Conservation (phyloP, 108 stramenopile species). For the Skeletonema potamos region DNA sequence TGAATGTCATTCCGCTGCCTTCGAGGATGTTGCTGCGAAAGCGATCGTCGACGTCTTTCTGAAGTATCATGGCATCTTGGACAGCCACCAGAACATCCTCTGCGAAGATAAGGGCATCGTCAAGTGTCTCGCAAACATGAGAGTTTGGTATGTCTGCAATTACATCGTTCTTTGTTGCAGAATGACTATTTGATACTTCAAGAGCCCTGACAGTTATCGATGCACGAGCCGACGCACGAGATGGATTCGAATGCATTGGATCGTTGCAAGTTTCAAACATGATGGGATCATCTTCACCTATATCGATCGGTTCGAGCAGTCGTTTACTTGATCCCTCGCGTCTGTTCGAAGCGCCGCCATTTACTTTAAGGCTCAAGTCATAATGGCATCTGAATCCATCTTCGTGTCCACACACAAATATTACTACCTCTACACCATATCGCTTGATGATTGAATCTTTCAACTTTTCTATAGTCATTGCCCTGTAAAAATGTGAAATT, state of each 20-base stretch:
- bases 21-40: slow-evolving; percentile 18
- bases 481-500: slow-evolving; percentile 3
- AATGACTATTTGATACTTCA: background rate
- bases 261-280: background rate
- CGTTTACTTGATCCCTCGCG: background rate
- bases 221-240: background rate
- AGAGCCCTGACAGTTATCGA: slow-evolving; percentile 20
- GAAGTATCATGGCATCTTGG: slow-evolving; percentile 41
- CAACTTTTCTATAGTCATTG: slow-evolving; percentile 67
- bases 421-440: slow-evolving; percentile 41
- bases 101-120: slow-evolving; percentile 63
- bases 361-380: slow-evolving; percentile 42
- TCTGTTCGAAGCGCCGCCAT: background rate
- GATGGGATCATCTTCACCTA: background rate
- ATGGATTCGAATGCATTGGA: background rate
- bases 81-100: slow-evolving; percentile 65
- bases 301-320: slow-evolving; percentile 10
- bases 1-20: background rate
- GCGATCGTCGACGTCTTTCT: slow-evolving; percentile 25
- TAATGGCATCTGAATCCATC: slow-evolving; percentile 68
- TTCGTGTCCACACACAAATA: slow-evolving; percentile 61
- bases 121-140: slow-evolving; percentile 50
- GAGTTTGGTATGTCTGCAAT: slow-evolving; percentile 20
- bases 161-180: slow-evolving; percentile 1
- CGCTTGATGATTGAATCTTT: slow-evolving; percentile 45